Evolutionary conservation across 495 filamentous ascomycete species (phyloP), one percentile per base, ranked within the genome.

Genomic region (Cenococcum geophilum): DNA sequence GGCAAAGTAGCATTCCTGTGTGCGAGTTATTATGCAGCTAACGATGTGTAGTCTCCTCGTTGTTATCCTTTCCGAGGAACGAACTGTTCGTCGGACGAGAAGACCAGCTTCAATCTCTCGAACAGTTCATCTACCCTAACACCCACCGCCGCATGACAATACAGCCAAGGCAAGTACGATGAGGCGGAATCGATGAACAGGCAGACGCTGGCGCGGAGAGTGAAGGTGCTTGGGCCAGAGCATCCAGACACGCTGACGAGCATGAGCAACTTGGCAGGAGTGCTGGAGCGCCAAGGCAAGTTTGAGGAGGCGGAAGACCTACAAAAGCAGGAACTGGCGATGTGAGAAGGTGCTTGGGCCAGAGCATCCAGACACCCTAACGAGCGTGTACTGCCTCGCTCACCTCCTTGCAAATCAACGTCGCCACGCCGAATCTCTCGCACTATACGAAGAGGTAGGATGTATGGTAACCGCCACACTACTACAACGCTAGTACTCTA

Each of bases 301-400:
- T 62, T 4, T 9, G 23, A 14, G 55, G 36, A 37, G 22, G 59
- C 55, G 10, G 55, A 62, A 59, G 34, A 2, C 6, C 1, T 62
- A 22, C 14, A 45, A 1, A 18, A 4, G 23, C 27, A 62, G 40
- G n/a, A 8, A n/a, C 27, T 62, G 51, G 36, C 60, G 59, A n/a
- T 5, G 54, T 20, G 34, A 62, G 40, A 59, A 45, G 55, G 36
- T 43, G 54, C 59, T 61, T 25, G 51, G 51, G 16, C 6, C 18
- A 27, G 59, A 61, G 47, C 53, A 61, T 49, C 59, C 52, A 14
- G 21, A 36, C 53, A 61, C 59, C 32, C 59, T 61, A 35, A 47
- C 50, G 20, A 61, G 58, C 48, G 58, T 60, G 16, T 60, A 60
- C 58, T 60, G 58, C 58, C 58, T 60, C 47, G 58, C 58, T 60